Percentiles rank a stretch among this genome's conserved stretches.
Evolutionary conservation across 352 stramenopile genomes (phyloP).

Genomic region (Globisporangium solare): DNA sequence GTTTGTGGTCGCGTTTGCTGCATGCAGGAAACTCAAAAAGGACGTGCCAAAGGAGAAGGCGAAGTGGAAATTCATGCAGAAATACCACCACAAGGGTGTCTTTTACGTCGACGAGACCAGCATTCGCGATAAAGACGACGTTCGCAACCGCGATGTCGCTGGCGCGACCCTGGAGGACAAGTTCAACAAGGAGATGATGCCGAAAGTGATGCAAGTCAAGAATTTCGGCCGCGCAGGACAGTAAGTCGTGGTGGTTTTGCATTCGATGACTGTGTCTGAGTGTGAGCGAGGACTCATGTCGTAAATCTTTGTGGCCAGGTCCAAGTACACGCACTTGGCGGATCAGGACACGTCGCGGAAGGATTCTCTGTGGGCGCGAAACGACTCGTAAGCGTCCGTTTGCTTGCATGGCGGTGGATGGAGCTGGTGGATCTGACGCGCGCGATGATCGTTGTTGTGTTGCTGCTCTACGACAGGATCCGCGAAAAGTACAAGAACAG

Average conservation of each 20-base stretch:
- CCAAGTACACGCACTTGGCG: conserved; percentile 98
- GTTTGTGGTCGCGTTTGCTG: no score
- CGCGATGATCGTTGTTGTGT: background rate
- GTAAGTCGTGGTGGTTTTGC: conserved; percentile 26
- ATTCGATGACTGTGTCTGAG: background rate
- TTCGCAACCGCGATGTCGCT: conserved; percentile 87
- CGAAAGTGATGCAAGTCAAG: conserved; percentile 96
- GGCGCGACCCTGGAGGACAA: conserved; percentile 91
- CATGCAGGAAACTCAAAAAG: conserved; percentile 70
- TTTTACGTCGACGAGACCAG: conserved; percentile 97
- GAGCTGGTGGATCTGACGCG: no score
- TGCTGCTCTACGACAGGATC: conserved; percentile 32
- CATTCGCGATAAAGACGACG: conserved; percentile 83
- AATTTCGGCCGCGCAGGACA: conserved; percentile 96
- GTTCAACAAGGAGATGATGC: conserved; percentile 92
- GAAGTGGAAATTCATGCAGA: conserved; percentile 95
- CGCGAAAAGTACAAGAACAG: conserved; percentile 77
- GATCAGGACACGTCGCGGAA: conserved; percentile 94
- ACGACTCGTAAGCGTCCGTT: conserved; percentile 37
- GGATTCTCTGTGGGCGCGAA: conserved; percentile 72
- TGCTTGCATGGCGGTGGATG: background rate
- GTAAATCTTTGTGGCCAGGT: conserved; percentile 29
- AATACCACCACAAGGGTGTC: conserved; percentile 98
- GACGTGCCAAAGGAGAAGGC: conserved; percentile 75
- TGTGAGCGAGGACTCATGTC: background rate